Conservation (phyloP, 768 basidiomycete species). For the Asterophora lycoperdoides region DNA sequence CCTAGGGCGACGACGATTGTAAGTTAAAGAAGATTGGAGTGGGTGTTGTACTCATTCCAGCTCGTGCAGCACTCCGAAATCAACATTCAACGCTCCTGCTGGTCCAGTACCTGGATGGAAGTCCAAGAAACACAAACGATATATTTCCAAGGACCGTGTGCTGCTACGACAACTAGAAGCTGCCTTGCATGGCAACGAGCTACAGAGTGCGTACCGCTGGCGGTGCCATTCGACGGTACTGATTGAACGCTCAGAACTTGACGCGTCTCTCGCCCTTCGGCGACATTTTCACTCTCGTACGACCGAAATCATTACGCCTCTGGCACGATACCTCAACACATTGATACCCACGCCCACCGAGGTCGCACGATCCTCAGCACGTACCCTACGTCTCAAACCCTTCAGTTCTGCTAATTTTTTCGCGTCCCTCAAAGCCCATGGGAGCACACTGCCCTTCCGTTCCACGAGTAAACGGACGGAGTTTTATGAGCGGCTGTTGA, state of each 20-base stretch:
- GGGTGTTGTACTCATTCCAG: neutral
- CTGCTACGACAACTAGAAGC: conserved; percentile 71
- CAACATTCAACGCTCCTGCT: conserved; percentile 26
- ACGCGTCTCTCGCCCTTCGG: conserved; percentile 63
- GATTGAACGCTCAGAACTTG: conserved; percentile 39
- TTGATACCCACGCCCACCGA: conserved; percentile 73
- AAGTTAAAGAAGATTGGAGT: conserved; percentile 13
- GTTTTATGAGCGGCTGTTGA: conserved; percentile 77
- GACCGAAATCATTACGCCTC: conserved; percentile 79
- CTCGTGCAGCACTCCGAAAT: conserved; percentile 16
- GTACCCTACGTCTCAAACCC: conserved; percentile 52
- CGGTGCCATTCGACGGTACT: neutral
- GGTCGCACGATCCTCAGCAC: conserved; percentile 31
- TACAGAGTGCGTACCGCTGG: conserved; percentile 42
- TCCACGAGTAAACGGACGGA: conserved; percentile 58
- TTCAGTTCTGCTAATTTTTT: conserved; percentile 71
- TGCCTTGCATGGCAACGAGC: conserved; percentile 46
- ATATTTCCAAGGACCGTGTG: conserved; percentile 78
- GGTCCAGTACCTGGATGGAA: conserved; percentile 73
- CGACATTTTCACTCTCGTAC: conserved; percentile 84
- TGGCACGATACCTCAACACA: conserved; percentile 87
- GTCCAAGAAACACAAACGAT: conserved; percentile 73
- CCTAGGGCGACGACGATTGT: conserved; percentile 51
- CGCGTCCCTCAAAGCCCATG: conserved; percentile 64
- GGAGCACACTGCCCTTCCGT: conserved; percentile 71